Conservation (phyloP, 2,329 filamentous ascomycete genomes). For the Penicillium sp. region DNA sequence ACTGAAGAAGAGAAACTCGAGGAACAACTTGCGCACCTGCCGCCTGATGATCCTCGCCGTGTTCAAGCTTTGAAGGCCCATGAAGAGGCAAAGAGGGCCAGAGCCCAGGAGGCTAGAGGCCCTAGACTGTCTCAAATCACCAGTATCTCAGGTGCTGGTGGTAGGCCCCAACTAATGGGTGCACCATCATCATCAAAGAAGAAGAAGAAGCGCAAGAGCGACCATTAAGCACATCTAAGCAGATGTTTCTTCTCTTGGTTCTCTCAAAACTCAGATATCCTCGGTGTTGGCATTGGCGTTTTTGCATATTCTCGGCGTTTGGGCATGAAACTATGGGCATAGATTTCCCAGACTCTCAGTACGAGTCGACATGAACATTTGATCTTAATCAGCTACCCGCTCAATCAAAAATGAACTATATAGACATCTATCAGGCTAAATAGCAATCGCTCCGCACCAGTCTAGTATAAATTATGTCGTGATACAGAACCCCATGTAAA, state of each 20-base stretch:
- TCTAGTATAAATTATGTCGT: neutral
- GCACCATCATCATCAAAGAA: constrained; percentile 4
- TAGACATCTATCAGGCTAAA: neutral
- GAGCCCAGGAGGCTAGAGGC: neutral
- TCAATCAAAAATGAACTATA: neutral
- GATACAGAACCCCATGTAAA: neutral
- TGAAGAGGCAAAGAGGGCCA: neutral
- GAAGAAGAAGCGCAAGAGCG: constrained; percentile 26
- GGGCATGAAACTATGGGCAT: neutral
- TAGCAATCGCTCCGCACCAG: neutral
- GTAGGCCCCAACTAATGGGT: neutral
- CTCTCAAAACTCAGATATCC: constrained; percentile 8
- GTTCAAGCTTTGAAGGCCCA: neutral
- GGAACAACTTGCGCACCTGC: neutral
- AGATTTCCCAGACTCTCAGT: neutral
- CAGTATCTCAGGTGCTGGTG: neutral
- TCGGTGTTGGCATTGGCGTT: constrained; percentile 1
- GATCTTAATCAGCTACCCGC: neutral
- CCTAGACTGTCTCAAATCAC: neutral
- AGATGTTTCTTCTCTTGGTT: neutral
- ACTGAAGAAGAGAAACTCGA: neutral
- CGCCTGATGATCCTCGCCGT: neutral
- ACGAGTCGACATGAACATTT: neutral
- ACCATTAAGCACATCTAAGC: neutral
- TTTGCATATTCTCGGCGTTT: neutral